A percentile compares a stretch with the other conserved stretches of the same genome.
Conservation (phyloP, 192 early-diverging fungal species). For the Anaeromyces robustus region DNA sequence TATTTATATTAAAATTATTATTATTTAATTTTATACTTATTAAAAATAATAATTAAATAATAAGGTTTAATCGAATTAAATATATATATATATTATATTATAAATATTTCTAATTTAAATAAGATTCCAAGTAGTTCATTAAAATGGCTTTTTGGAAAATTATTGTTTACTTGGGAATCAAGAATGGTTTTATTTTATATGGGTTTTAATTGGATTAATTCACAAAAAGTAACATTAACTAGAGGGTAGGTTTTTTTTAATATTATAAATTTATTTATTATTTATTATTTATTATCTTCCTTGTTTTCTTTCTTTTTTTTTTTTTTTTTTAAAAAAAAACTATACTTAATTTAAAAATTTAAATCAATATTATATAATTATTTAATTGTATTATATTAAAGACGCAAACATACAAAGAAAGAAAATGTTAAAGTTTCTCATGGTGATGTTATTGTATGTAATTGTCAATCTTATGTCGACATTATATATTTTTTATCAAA, state of each 20-base stretch:
- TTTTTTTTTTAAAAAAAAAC: too few relatives aligned
- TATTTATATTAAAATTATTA: background rate
- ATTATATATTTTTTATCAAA: conserved; percentile 51
- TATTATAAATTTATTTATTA: too few relatives aligned
- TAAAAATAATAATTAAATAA: too few relatives aligned
- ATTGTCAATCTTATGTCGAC: conserved; percentile 74
- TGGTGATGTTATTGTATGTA: conserved; percentile 66
- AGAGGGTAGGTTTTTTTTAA: conserved; percentile 50
- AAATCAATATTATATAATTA: background rate
- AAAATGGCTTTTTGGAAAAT: background rate
- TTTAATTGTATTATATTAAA: too few relatives aligned
- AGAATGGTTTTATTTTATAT: conserved; percentile 44
- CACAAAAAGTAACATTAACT: conserved; percentile 42
- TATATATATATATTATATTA: background rate
- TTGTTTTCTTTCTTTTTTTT: too few relatives aligned
- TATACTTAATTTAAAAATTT: too few relatives aligned
- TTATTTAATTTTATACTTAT: background rate
- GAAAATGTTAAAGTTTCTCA: conserved; percentile 11
- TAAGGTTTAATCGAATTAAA: too few relatives aligned
- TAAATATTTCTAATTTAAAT: conserved; percentile 1
- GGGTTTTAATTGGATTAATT: conserved; percentile 62
- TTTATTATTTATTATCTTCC: too few relatives aligned
- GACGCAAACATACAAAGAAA: conserved; percentile 10
- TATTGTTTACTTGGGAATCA: background rate
- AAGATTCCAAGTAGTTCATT: background rate